These are phyloP conservation scores for Lipomyces sp. DNA, from an alignment of 805 yeast genomes.

Conservation along the genomic window DNA sequence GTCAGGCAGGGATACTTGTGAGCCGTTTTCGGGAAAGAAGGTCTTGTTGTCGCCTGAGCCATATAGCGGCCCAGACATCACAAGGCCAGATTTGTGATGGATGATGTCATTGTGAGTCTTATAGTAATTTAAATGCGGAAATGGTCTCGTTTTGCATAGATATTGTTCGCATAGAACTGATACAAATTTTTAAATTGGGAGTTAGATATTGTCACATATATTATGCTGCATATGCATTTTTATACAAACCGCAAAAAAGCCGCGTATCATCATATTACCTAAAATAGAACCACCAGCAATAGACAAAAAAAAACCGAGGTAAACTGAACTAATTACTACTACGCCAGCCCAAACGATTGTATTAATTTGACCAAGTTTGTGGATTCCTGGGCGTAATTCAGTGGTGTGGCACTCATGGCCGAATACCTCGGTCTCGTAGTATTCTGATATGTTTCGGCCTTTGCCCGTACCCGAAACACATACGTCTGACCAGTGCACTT, in stretches of 20 bases:
- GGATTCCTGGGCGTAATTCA: conserved; percentile 44
- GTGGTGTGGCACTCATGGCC: conserved; percentile 53
- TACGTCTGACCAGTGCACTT: conserved; percentile 68
- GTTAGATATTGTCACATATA: background rate
- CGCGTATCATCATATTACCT: background rate
- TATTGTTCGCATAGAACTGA: background rate
- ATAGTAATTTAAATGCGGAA: background rate
- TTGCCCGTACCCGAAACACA: conserved; percentile 77
- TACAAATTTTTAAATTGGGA: background rate
- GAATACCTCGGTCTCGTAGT: conserved; percentile 75
- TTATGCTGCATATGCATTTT: background rate
- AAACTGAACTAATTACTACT: background rate
- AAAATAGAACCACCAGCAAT: background rate
- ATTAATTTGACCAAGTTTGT: conserved; percentile 36
- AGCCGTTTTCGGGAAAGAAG: conserved; percentile 74
- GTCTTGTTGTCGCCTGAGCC: conserved; percentile 66
- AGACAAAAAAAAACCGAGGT: conserved; percentile 4
- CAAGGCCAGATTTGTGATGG: conserved; percentile 68
- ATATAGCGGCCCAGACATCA: conserved; percentile 67
- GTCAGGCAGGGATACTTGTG: conserved; percentile 64
- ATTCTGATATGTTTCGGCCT: conserved; percentile 83
- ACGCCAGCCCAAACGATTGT: conserved; percentile 25
- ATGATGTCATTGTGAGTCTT: conserved; percentile 3
- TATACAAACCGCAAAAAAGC: background rate
- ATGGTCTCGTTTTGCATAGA: background rate